Conservation (phyloP, 495 filamentous ascomycete genomes). For the Penicillium coffeae region DNA sequence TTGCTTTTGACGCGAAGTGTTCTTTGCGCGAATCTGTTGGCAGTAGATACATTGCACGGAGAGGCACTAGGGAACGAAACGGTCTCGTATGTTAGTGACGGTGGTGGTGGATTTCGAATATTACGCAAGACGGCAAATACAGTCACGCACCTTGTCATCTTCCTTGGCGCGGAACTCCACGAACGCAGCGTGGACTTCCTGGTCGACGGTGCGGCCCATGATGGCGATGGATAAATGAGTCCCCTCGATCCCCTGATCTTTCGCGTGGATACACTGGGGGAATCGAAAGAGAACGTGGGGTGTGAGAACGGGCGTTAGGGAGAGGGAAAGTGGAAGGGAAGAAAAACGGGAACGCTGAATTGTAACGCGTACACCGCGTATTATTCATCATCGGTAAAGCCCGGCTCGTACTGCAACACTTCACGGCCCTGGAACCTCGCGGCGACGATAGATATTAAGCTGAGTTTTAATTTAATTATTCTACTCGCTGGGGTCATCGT, state of each 20-base stretch:
- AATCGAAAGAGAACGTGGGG: not conserved
- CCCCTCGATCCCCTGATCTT: not conserved
- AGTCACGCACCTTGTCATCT: slow-evolving; percentile 56
- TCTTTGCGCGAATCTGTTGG: slow-evolving; percentile 55
- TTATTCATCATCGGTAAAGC: not conserved
- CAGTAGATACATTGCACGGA: slow-evolving; percentile 59
- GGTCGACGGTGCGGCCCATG: slow-evolving; percentile 57
- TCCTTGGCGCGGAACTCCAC: slow-evolving; percentile 59
- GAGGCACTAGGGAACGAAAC: slow-evolving; percentile 46
- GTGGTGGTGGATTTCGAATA: slow-evolving; percentile 35
- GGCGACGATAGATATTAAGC: no score
- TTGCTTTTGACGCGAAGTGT: slow-evolving; percentile 55
- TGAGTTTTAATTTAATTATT: no score
- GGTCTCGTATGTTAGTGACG: slow-evolving; percentile 33
- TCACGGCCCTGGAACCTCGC: not conserved
- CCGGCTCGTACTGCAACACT: not conserved
- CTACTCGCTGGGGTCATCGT: no score
- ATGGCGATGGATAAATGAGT: slow-evolving; percentile 24
- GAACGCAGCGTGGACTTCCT: slow-evolving; percentile 55
- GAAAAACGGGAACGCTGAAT: not conserved
- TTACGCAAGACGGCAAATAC: slow-evolving; percentile 41
- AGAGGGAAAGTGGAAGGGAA: not conserved
- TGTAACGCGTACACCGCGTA: not conserved
- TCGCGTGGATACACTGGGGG: not conserved
- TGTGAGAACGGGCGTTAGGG: not conserved